These are phyloP conservation scores for Candida neerlandica DNA, from an alignment of 1,139 yeast genomes.

Conservation along the genomic window DNA sequence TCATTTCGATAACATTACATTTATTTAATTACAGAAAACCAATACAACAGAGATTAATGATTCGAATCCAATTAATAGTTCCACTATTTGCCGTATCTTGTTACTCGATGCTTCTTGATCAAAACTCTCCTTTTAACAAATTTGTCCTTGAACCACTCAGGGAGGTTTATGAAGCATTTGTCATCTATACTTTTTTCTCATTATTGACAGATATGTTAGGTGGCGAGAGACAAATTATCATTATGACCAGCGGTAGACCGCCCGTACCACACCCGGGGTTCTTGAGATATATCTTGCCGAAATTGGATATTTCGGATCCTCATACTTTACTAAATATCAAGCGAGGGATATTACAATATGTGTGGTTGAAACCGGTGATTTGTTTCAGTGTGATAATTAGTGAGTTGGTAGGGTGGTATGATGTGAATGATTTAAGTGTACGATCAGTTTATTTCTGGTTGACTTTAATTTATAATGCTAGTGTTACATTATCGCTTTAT, in stretches of 20 bases:
- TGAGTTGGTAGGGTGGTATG: conserved; percentile 52
- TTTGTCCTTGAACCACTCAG: conserved; percentile 71
- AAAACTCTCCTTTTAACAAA: conserved; percentile 37
- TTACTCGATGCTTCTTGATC: conserved; percentile 52
- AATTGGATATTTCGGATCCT: conserved; percentile 86
- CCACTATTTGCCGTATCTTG: conserved; percentile 59
- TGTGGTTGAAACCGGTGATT: conserved; percentile 88
- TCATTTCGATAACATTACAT: conserved; percentile 35
- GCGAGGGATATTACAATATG: conserved; percentile 88
- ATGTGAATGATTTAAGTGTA: conserved; percentile 52
- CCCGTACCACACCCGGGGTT: conserved; percentile 77
- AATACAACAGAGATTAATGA: conserved; percentile 79
- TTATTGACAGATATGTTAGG: conserved; percentile 82
- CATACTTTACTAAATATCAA: conserved; percentile 73
- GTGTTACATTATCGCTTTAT: conserved; percentile 81
- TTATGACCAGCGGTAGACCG: conserved; percentile 69
- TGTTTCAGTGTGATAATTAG: conserved; percentile 58
- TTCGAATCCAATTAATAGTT: conserved; percentile 75
- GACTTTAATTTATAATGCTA: conserved; percentile 70
- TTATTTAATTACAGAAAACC: conserved; percentile 80
- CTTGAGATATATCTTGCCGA: conserved; percentile 48
- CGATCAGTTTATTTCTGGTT: conserved; percentile 64
- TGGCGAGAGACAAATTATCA: conserved; percentile 85
- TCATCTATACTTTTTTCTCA: conserved; percentile 88
- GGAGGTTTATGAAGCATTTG: conserved; percentile 95